A percentile compares a stretch with the other conserved stretches of the same genome.
These are phyloP conservation scores for Leptographium flavum DNA, from an alignment of 2,329 filamentous ascomycete genomes.

Conservation along the genomic window DNA sequence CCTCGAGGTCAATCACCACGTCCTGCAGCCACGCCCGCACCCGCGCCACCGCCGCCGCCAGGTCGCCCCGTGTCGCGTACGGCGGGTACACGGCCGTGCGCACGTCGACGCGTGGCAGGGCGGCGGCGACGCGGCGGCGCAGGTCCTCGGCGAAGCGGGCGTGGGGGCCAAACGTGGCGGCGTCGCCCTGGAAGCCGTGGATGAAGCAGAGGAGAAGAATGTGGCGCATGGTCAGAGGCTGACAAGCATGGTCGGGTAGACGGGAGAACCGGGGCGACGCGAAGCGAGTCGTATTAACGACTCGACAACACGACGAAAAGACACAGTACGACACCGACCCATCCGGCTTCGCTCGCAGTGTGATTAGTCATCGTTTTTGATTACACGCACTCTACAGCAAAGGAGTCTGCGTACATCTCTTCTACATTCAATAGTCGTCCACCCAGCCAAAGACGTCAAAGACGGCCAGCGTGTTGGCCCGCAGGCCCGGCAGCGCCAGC, in stretches of 20 bases:
- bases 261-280: neutral
- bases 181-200: slow-evolving; percentile 79
- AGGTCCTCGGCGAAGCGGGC: slow-evolving; percentile 60
- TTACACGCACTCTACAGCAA: no score
- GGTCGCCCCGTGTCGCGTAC: slow-evolving; percentile 69
- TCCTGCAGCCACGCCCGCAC: slow-evolving; percentile 81
- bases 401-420: neutral
- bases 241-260: neutral
- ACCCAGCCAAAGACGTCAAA: slow-evolving; percentile 77
- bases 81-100: slow-evolving; percentile 59
- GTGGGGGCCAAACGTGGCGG: slow-evolving; percentile 57
- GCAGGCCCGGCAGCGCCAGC: slow-evolving; percentile 58
- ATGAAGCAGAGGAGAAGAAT: slow-evolving; percentile 73
- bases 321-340: neutral
- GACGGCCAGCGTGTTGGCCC: slow-evolving; percentile 65
- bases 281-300: no score
- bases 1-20: slow-evolving; percentile 88
- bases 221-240: slow-evolving; percentile 45
- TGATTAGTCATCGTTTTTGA: no score
- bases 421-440: slow-evolving; percentile 8
- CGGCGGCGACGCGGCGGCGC: slow-evolving; percentile 44
- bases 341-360: no score
- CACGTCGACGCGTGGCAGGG: slow-evolving; percentile 56
- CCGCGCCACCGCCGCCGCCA: slow-evolving; percentile 53
- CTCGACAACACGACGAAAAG: neutral